Base-by-base conservation (phyloP, 108 stramenopile species). In the Stephanodiscus triporus region DNA sequence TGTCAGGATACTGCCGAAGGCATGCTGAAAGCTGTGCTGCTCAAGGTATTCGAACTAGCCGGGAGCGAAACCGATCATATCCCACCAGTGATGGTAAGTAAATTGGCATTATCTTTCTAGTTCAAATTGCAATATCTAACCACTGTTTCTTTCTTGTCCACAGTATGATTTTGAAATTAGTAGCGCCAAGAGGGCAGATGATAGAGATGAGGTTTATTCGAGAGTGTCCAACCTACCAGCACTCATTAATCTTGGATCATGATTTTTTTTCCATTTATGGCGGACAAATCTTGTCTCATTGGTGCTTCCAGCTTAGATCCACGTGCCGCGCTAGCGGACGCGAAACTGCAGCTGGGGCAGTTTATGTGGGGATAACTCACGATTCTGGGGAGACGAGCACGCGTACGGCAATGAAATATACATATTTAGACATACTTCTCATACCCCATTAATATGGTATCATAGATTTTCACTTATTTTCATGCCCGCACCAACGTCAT, bases 111-210 rank as follows among this genome's bases (percentile, higher is more conserved):
- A 32, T 66, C 16, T 5, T 11, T 51, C 37, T n/a, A 45, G 9
- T 16, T 10, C 1, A 6, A 59, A 59, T 17, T 37, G 16, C 13
- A 14, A 45, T 14, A 3, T 16, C 13, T 85, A 88, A 75, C 63
- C 22, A 20, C 19, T 4, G 32, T 34, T 4, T 34, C 32, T 2
- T 34, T 34, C 32, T 34, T 34, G 32, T 34, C 32, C 2, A 34
- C 32, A 75, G 74, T 94, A 91, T 55, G 93, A 94, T 48, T 94
- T 94, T 71, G 93, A 94, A 63, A 90, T 94, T 45, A 80, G 55
- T 30, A 88, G 71, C 53, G 78, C 93, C 34, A 94, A 94, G 66
- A 85, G 84, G 49, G 85, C 79, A 17, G 89, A 94, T 63, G 93
- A 91, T 56, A 80, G 90, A 56, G 93, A 94, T 76, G 89, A 91